Base-by-base conservation (phyloP, 176 grass and related monocot species). In the Oryza officinalis region DNA sequence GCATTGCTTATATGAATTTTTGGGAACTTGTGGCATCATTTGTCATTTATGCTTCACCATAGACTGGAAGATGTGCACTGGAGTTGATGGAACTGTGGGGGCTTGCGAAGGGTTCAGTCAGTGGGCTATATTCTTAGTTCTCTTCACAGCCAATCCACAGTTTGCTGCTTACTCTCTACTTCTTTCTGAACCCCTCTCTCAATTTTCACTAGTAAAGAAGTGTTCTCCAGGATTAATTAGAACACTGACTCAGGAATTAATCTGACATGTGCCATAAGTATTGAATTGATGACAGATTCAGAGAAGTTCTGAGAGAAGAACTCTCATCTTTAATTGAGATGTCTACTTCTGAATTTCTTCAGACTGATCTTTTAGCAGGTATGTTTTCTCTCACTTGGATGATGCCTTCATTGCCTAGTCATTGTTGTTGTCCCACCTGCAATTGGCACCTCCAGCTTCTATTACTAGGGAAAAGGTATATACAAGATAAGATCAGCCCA, bases 41-140 rank as follows among this genome's bases (percentile, higher is more conserved):
- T 86, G 88, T 92, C 76, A 87, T 77, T 61, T 61, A 78, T 88
- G 85, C 96, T 67, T 87, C 87, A 85, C 76, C 81, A 25, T 69
- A 88, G 72, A 88, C 91, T 88, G 95, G 77, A 90, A 93, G 57
- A 63, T 94, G 87, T 71, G 91, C 93, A 84, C 73, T 90, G 18
- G 91, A 98, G 54, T 94, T 93, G 23, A 95, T 98, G 91, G 85
- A 93, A 78, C 86, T 98, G 20, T 98, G 96, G 96, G 96, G 91
- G 57, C 96, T 98, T 70, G 85, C 40, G 82, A 95, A 93, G 83
- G 89, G 78, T 83, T 79, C 89, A 9, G 77, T 98, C 49, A 93
- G 69, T 45, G 90, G 91, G 74, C 59, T 98, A 49, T 95, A 98
- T 88, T 92, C 96, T 88, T 85, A 95, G 81, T 95, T 98, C 75